Evolutionary conservation across 345 rosid genomes (phyloP), one percentile per base, ranked within the genome.

Genomic region (Arabis hirsuta): DNA sequence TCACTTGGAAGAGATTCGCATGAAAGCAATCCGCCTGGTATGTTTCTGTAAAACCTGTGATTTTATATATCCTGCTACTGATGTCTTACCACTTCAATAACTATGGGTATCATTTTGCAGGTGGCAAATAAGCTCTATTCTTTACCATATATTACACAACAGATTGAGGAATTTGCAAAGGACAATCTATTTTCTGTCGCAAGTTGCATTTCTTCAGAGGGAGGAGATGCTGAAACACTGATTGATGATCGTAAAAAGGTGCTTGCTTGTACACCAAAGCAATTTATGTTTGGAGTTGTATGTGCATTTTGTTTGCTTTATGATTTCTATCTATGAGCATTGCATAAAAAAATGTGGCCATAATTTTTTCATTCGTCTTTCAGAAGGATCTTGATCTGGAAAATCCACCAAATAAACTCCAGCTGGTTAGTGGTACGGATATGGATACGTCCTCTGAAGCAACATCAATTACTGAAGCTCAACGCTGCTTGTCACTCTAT

Each of bases 11-110:
- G 99, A 91, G 81, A 93, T 91, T 64, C 96, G 97, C 66, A 89
- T 88, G 99, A 95, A 90, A 86, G 99, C 99, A 48, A 91, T 90
- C 65, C 96, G 97, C 50, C 83, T 95, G 96, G 99, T 95, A 87
- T 64, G 76, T 50, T 36, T 73, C 38, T 13, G 19, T 60, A 71
- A 61, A 71, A 56, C 70, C 67, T 74, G 53, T 5, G 13, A 64
- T 50, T 13, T 41, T 31, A 12, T 62, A 52, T 50, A 34, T 58
- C 13, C 41, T 3, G 27, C 55, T 56, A 22, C 29, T 56, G 46
- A 41, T 55, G 48, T 42, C 16, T 69, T 48, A 54, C 36, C 60
- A 57, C 43, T 42, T 52, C n/a, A 42, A 64, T 51, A 63, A 29
- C 42, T 31, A 12, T 43, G 71, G 62, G 45, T 26, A 32, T 62